Percentiles rank a stretch among this genome's conserved stretches.
Evolutionary conservation across 768 basidiomycete species (phyloP).

Genomic region (Multifurca ochricompacta): DNA sequence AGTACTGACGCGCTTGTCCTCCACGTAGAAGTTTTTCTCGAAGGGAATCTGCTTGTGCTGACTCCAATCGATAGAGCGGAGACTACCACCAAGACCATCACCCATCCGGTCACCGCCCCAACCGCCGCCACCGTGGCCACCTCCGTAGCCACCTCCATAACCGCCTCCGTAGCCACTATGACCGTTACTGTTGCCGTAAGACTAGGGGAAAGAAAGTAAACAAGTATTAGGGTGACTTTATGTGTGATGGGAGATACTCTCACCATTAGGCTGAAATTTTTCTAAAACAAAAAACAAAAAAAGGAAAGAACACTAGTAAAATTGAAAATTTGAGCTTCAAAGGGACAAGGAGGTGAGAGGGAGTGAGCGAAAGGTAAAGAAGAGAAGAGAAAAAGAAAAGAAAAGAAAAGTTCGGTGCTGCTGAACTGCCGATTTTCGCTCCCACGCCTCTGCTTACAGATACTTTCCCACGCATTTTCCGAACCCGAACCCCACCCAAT

Average conservation of each 20-base stretch:
- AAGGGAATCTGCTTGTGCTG: conserved; percentile 68
- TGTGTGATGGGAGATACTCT: conserved; percentile 22
- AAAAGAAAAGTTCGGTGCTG: conserved; percentile 1
- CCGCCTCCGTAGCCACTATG: conserved; percentile 28
- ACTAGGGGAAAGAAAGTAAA: conserved; percentile 18
- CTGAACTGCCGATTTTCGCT: conserved; percentile 1
- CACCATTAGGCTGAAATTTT: conserved; percentile 20
- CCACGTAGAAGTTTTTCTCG: conserved; percentile 96
- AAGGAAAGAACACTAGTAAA: background rate
- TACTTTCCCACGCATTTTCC: background rate
- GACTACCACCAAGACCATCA: conserved; percentile 71
- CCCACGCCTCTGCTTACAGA: conserved; percentile 15
- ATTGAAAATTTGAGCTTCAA: conserved; percentile 1
- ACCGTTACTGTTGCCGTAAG: conserved; percentile 32
- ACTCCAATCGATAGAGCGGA: conserved; percentile 83
- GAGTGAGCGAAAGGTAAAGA: conserved; percentile 6
- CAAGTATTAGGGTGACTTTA: conserved; percentile 1
- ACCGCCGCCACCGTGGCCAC: conserved; percentile 44
- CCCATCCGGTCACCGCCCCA: conserved; percentile 62
- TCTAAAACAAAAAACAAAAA: too few relatives aligned
- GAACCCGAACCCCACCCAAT: background rate
- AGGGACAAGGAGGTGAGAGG: background rate
- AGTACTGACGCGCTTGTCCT: conserved; percentile 75
- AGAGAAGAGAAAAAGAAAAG: conserved; percentile 16
- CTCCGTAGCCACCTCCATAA: conserved; percentile 32